Evolutionary conservation across 1,284 basidiomycete genomes (phyloP).

Genomic region (Veloboletus limbatus): DNA sequence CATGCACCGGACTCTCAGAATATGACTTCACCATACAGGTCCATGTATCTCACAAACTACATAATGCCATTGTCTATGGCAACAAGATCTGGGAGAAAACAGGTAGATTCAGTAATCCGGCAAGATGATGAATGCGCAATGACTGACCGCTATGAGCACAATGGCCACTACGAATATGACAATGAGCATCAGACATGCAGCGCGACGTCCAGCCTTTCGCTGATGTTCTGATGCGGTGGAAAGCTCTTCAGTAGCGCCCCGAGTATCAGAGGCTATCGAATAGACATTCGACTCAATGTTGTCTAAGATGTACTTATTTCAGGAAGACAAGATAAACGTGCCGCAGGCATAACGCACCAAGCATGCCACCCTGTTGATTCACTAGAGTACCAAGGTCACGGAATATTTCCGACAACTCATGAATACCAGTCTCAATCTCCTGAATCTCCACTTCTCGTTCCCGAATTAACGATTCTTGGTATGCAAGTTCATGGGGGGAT

Average conservation of each 20-base stretch:
- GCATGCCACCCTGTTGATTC: conserved; percentile 91
- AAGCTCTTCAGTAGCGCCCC: conserved; percentile 85
- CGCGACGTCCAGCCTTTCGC: conserved; percentile 87
- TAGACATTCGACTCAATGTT: conserved; percentile 97
- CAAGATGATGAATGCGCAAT: background rate
- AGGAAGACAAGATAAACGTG: background rate
- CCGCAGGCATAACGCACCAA: conserved; percentile 60
- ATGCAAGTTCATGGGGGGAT: conserved; percentile 88
- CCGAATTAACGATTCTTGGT: conserved; percentile 94
- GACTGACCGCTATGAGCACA: conserved; percentile 83
- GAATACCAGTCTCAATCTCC: conserved; percentile 96
- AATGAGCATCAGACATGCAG: conserved; percentile 87
- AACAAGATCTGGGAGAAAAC: conserved; percentile 20
- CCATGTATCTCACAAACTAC: conserved; percentile 1
- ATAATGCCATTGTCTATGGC: conserved; percentile 14
- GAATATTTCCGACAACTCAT: conserved; percentile 97
- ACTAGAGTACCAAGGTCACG: conserved; percentile 94
- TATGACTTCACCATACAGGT: conserved; percentile 9
- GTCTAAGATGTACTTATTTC: conserved; percentile 50
- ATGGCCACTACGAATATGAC: conserved; percentile 85
- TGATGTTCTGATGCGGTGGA: conserved; percentile 93
- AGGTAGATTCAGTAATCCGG: background rate
- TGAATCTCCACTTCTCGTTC: conserved; percentile 95
- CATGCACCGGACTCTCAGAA: conserved; percentile 9
- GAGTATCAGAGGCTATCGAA: conserved; percentile 81